phyloP scores from a whole-genome alignment of 371 early-diverging fungal species.

The Basidiobolus meristosporus region DNA sequence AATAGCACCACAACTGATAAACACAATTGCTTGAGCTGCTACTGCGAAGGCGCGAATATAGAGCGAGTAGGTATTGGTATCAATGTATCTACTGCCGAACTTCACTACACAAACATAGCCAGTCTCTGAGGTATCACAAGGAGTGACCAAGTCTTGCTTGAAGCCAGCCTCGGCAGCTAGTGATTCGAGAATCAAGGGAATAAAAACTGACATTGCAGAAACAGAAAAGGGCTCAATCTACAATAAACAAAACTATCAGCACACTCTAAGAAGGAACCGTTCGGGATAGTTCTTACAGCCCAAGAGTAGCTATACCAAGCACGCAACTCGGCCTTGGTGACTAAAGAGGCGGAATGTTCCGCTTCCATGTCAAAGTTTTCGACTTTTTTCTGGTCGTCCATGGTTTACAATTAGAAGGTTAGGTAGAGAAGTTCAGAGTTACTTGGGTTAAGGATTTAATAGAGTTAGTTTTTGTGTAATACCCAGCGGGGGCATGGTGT shows the following conservation, averaged over 20 bases:
- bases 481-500: too few relatives aligned
- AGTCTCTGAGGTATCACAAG: conserved; percentile 6
- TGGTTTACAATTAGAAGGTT: too few relatives aligned
- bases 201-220: conserved; percentile 14
- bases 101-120: conserved; percentile 16
- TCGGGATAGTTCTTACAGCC: too few relatives aligned
- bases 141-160: conserved; percentile 3
- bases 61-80: conserved; percentile 23
- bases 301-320: too few relatives aligned
- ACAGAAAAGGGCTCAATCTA: conserved; percentile 15
- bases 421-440: too few relatives aligned
- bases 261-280: background rate
- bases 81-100: conserved; percentile 20
- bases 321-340: too few relatives aligned
- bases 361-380: too few relatives aligned
- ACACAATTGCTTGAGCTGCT: conserved; percentile 30
- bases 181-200: conserved; percentile 22
- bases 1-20: conserved; percentile 28
- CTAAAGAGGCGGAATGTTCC: too few relatives aligned
- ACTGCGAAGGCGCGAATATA: conserved; percentile 30
- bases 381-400: too few relatives aligned
- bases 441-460: too few relatives aligned
- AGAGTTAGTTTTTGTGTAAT: too few relatives aligned
- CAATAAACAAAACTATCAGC: background rate
- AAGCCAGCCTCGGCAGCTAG: conserved; percentile 13